Percentiles rank a stretch among this genome's conserved stretches.
Evolutionary conservation across 257 asterid genomes (phyloP).

Genomic region (Salvia splendens): DNA sequence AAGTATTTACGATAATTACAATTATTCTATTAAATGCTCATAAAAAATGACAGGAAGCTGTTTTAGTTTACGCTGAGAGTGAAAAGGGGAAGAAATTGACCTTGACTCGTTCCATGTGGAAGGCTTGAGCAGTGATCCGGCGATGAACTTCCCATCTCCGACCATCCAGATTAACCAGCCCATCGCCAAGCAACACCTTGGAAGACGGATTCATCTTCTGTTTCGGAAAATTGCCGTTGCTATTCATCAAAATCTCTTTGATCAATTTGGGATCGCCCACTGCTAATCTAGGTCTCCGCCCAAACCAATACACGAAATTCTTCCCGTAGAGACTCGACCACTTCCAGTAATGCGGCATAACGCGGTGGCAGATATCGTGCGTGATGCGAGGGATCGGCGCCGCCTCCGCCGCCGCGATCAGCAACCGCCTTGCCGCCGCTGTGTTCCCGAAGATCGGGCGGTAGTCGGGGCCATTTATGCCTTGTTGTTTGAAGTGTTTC

Average conservation of each 20-base stretch:
- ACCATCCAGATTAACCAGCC: constrained; percentile 53
- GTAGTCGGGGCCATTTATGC: constrained; percentile 52
- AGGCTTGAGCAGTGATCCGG: constrained; percentile 59
- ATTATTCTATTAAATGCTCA: no score
- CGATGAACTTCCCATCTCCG: constrained; percentile 64
- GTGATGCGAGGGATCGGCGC: constrained; percentile 41
- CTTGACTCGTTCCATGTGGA: constrained; percentile 69
- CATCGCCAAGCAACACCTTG: constrained; percentile 54
- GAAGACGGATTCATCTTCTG: constrained; percentile 44
- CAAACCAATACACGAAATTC: constrained; percentile 57
- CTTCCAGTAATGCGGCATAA: constrained; percentile 46
- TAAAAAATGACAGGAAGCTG: no score
- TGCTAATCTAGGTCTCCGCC: constrained; percentile 48
- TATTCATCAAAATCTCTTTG: constrained; percentile 46
- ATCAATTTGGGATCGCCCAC: constrained; percentile 51
- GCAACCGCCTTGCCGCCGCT: constrained; percentile 46
- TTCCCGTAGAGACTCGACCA: constrained; percentile 58
- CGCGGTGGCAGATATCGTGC: constrained; percentile 51
- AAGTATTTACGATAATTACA: no score
- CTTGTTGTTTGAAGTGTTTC: constrained; percentile 49
- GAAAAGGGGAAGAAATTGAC: constrained; percentile 38
- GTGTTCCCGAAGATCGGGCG: constrained; percentile 57
- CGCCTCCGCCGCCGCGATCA: constrained; percentile 46
- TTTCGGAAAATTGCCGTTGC: constrained; percentile 35
- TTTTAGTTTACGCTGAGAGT: no score